These are phyloP conservation scores for Luffa aegyptiaca DNA, from an alignment of 306 rosid genomes.

Conservation along the genomic window DNA sequence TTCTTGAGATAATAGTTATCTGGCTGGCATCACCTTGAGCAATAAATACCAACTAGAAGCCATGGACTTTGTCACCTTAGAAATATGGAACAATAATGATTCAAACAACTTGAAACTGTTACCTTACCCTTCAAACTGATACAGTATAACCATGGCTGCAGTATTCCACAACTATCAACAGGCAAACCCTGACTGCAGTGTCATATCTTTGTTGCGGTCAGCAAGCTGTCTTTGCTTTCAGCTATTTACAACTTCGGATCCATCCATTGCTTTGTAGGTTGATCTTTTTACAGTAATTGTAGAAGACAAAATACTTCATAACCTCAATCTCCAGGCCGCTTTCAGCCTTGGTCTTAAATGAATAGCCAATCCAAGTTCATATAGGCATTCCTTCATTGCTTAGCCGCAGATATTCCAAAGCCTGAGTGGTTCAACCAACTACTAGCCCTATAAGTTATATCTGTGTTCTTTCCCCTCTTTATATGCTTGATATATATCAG, in stretches of 20 bases:
- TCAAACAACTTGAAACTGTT: conserved; percentile 18
- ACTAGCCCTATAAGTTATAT: conserved; percentile 27
- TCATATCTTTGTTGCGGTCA: conserved; percentile 12
- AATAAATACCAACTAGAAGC: neutral
- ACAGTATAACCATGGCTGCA: neutral
- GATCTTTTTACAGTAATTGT: conserved; percentile 18
- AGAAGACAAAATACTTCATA: conserved; percentile 23
- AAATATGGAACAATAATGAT: conserved; percentile 11
- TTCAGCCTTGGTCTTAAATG: conserved; percentile 21
- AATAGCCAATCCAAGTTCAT: conserved; percentile 28
- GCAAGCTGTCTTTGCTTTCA: conserved; percentile 10
- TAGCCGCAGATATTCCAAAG: conserved; percentile 20
- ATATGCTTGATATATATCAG: neutral
- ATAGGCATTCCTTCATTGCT: conserved; percentile 31
- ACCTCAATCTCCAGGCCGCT: conserved; percentile 21
- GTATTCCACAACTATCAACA: conserved; percentile 20
- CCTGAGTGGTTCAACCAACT: conserved; percentile 29
- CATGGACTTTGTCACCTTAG: neutral
- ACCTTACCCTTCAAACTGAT: neutral
- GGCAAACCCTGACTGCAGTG: conserved; percentile 11
- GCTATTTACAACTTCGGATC: conserved; percentile 1
- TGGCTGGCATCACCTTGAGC: neutral
- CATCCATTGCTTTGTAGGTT: conserved; percentile 19
- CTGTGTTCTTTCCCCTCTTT: neutral
- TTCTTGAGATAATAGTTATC: neutral